Conservation (phyloP, 305 asterid genomes). For the Coffea humblotiana region DNA sequence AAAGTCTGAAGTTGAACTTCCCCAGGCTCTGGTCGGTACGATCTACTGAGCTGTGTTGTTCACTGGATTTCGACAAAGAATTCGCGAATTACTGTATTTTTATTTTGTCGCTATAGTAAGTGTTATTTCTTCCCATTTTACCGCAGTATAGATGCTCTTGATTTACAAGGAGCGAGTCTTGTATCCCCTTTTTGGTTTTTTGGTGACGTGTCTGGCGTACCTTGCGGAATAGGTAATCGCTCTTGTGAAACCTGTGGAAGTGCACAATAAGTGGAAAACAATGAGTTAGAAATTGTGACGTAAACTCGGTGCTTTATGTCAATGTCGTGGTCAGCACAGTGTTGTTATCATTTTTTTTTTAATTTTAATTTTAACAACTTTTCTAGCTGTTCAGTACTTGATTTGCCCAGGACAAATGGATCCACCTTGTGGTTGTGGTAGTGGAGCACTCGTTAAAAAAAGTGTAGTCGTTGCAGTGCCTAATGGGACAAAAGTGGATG, state of each 20-base stretch:
- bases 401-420: background rate
- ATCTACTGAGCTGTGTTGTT: too few relatives aligned
- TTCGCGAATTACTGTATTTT: too few relatives aligned
- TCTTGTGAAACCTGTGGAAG: background rate
- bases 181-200: too few relatives aligned
- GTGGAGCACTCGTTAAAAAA: slow-evolving; percentile 3
- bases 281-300: background rate
- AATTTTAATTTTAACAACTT: background rate
- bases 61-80: too few relatives aligned
- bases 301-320: background rate
- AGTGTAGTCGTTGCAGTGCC: background rate
- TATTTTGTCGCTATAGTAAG: too few relatives aligned
- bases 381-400: background rate
- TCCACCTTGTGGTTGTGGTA: background rate
- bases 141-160: too few relatives aligned
- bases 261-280: background rate
- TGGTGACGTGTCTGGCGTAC: background rate
- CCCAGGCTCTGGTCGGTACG: too few relatives aligned
- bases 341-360: too few relatives aligned
- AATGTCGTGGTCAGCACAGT: background rate
- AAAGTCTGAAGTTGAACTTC: too few relatives aligned
- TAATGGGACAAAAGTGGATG: too few relatives aligned
- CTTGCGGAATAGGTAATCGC: background rate
- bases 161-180: too few relatives aligned
- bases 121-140: too few relatives aligned